Evolutionary conservation across 2,329 filamentous ascomycete species (phyloP), one percentile per base, ranked within the genome.

Genomic region (Talaromyces piceae): DNA sequence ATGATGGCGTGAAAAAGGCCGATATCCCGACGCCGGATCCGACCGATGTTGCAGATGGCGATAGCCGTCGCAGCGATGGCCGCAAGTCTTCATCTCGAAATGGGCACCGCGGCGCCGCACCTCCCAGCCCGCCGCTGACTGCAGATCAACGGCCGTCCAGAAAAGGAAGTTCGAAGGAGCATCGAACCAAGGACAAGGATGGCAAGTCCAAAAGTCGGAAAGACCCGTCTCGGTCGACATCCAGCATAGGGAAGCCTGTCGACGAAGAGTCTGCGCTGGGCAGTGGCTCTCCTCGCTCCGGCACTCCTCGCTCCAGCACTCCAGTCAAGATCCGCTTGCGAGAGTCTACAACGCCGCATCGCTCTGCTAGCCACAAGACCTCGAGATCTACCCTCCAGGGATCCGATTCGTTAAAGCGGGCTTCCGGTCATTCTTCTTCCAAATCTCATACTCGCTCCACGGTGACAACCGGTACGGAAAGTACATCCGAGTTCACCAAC

Each of bases 1-100:
- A 83, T 43, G 76, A 80, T 49, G 58, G 79, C 45, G 37, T 63
- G 31, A 45, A 66, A 63, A 56, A 68, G 50, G 61, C 62, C 27
- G 65, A 67, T 51, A 69, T 75, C 54, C 76, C 81, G 56, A 90
- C 87, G 1, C 87, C 87, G 16, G 85, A 89, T 54, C 77, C 84
- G 20, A 89, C 86, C 20, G 86, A 89, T 62, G 60, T 87, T 20
- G 81, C 82, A 47, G 73, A 75, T 20, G 70, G 68, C 22, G 39
- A 43, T 11, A 13, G 25, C n/a, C 39, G 49, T 26, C 47, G 49
- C 25, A n/a, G 47, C 2, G 49, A 54, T 13, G 45, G 23, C 8
- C 48, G 45, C 12, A 73, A 72, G 41, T 50, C 49, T 54, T 62
- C 25, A 51, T 62, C 59, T 28, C 58, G 57, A 4, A 61, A 63